These are phyloP conservation scores for Fusarium coicis DNA, from an alignment of 2,329 filamentous ascomycete genomes.

Conservation along the genomic window DNA sequence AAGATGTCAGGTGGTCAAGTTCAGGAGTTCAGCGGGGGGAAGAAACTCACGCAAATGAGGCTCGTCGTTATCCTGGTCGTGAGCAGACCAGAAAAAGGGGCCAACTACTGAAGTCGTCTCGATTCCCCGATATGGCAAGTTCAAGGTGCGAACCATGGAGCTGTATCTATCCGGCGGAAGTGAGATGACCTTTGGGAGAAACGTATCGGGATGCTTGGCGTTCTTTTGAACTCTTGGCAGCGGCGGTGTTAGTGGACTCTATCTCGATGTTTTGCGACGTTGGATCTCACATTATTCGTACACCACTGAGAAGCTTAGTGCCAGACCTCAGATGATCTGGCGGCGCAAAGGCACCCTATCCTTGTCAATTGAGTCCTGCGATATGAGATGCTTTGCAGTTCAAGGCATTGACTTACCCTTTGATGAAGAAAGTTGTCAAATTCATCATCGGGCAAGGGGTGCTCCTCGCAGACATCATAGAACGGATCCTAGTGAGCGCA, in stretches of 20 bases:
- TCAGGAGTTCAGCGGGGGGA: neutral
- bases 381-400: neutral
- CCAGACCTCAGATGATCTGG: constrained; percentile 54
- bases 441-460: constrained; percentile 62
- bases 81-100: constrained; percentile 70
- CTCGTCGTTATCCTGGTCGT: constrained; percentile 66
- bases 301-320: constrained; percentile 59
- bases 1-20: neutral
- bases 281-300: constrained; percentile 64
- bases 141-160: constrained; percentile 65
- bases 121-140: constrained; percentile 66
- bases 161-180: constrained; percentile 62
- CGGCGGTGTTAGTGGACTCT: neutral
- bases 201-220: constrained; percentile 67
- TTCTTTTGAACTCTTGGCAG: constrained; percentile 63
- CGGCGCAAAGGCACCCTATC: constrained; percentile 65
- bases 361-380: constrained; percentile 15
- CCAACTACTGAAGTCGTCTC: constrained; percentile 69
- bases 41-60: constrained; percentile 64
- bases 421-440: constrained; percentile 67
- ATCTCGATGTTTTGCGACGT: neutral
- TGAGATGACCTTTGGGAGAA: constrained; percentile 65
- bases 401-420: constrained; percentile 52
- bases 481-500: constrained; percentile 57
- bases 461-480: constrained; percentile 62